Base-by-base conservation (phyloP, 169 alveolate species). In the Cryptosporidium canis region DNA sequence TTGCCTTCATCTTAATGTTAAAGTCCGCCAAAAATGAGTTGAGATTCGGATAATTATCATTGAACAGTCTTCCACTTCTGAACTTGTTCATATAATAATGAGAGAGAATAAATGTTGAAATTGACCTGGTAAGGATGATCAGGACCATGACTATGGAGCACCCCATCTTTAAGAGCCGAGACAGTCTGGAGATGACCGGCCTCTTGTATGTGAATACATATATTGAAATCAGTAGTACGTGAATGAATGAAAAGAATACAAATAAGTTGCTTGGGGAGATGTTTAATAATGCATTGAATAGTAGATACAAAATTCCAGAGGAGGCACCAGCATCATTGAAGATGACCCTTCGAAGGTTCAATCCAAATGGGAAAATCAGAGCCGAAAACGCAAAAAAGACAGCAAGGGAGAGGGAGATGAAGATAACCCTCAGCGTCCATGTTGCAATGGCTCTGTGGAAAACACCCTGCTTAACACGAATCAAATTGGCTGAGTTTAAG, bases 361-460 rank as follows among this genome's bases (percentile, higher is more conserved):
- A 48, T 37, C 87, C 87, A 21, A 58, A 77, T n/a, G 87, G 87
- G 39, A 77, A 77, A 18, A 77, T 41, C 3, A 77, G 21, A 31
- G 87, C 70, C 21, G 43, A 77, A 61, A 77, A 77, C 11, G 45
- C 87, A 61, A 77, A 77, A 18, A 77, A 77, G 8, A 77, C n/a
- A 16, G 77, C 70, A 18, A 77, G 18, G 27, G 72, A 58, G 4
- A 77, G 61, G 1, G 77, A 77, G 8, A 77, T 27, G 24, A 77
- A 77, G n/a, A 77, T 61, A 14, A 55, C 16, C 43, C 72, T 56
- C 63, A 77, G 6, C n/a, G 64, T 77, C 70, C 70, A 58, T 1
- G 87, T 77, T 56, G 87, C 87, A 21, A 77, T 39, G 0, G 71
- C 48, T 56, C 87, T 29, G 35, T 77, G 87, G 31, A 77, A 77